These are phyloP conservation scores for Nemania bipapillata DNA, from an alignment of 2,329 filamentous ascomycete species.

Conservation along the genomic window DNA sequence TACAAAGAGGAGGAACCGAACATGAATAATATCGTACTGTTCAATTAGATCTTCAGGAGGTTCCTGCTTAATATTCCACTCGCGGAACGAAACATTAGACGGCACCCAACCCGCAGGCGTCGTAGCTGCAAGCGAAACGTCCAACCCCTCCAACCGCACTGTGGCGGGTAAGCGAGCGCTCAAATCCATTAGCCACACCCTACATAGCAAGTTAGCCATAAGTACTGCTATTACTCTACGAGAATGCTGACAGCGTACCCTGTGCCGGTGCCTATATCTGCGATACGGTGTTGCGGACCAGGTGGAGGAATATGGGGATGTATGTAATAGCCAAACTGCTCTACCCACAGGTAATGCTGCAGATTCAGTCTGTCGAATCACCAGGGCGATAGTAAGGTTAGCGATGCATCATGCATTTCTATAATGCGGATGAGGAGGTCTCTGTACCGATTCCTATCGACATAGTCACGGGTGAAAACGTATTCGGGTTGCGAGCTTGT, in stretches of 20 bases:
- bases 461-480: constrained; percentile 2
- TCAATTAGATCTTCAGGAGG: constrained; percentile 40
- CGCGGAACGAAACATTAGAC: constrained; percentile 31
- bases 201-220: neutral
- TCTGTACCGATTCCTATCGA: constrained; percentile 6
- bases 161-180: neutral
- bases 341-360: constrained; percentile 18
- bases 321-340: constrained; percentile 10
- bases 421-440: neutral
- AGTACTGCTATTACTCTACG: neutral
- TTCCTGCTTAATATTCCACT: constrained; percentile 36
- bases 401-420: neutral
- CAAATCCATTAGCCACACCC: constrained; percentile 12
- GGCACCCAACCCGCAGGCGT: constrained; percentile 38
- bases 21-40: constrained; percentile 41
- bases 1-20: constrained; percentile 41
- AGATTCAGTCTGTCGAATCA: constrained; percentile 8
- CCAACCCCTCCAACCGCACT: constrained; percentile 37
- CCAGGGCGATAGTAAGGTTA: neutral
- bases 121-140: constrained; percentile 43
- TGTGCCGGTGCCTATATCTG: constrained; percentile 13
- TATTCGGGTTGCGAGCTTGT: constrained; percentile 12
- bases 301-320: neutral
- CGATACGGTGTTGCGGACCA: neutral
- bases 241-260: neutral